A percentile compares a stretch with the other conserved stretches of the same genome.
phyloP scores from a whole-genome alignment of 1,284 basidiomycete genomes.

The Pseudomicrostroma phylloplanum region DNA sequence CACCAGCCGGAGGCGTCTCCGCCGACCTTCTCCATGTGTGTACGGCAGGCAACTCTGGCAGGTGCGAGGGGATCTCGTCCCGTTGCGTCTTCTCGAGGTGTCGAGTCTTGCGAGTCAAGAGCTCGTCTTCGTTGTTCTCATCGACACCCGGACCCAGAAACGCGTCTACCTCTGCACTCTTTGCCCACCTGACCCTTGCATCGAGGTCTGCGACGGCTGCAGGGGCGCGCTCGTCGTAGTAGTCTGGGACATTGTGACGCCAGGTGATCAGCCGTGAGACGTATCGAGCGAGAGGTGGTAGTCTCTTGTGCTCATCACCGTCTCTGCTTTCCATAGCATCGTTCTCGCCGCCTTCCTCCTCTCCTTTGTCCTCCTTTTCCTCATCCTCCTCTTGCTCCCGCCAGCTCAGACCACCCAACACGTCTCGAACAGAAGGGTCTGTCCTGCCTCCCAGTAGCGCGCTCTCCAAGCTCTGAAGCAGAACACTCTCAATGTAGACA shows the following conservation, averaged over 20 bases:
- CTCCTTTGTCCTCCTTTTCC: background rate
- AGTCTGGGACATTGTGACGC: conserved; percentile 3
- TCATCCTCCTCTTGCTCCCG: background rate
- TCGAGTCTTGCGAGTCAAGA: background rate
- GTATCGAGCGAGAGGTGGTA: background rate
- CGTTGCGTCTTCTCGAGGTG: background rate
- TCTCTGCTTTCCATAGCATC: background rate
- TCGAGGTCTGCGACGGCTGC: background rate
- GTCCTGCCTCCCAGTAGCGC: background rate
- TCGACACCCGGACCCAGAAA: background rate
- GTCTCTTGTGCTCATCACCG: background rate
- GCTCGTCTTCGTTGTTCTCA: background rate
- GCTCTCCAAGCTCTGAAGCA: background rate
- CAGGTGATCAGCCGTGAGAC: background rate
- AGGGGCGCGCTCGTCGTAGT: background rate
- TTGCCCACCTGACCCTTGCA: too few relatives aligned
- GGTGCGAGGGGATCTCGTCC: conserved; percentile 1
- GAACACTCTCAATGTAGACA: background rate
- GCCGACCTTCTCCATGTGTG: background rate
- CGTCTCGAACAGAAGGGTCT: background rate
- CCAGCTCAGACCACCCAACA: background rate
- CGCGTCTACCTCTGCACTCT: background rate
- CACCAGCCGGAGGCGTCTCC: background rate
- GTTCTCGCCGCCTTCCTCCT: background rate
- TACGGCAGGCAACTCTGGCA: background rate